Percentiles rank a stretch among this genome's conserved stretches.
phyloP scores from a whole-genome alignment of 2,329 filamentous ascomycete genomes.

The Trichoderma sp. region DNA sequence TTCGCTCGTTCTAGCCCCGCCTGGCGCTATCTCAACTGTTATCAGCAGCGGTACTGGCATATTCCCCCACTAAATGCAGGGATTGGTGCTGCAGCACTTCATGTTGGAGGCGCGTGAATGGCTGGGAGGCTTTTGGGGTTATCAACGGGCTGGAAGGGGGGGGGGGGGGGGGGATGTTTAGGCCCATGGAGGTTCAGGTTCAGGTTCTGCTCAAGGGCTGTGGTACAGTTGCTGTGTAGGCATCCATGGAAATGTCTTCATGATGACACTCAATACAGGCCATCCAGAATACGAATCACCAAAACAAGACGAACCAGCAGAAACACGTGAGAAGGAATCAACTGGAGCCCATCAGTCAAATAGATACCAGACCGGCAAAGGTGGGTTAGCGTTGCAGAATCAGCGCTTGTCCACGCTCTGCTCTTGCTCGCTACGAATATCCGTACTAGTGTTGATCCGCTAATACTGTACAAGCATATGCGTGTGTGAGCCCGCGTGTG shows the following conservation, averaged over 20 bases:
- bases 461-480: no score
- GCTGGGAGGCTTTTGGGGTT: neutral
- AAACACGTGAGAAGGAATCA: neutral
- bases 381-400: neutral
- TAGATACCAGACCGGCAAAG: neutral
- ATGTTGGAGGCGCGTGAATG: slow-evolving; percentile 11
- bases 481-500: neutral
- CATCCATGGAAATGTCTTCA: no score
- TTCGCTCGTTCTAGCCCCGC: slow-evolving; percentile 5
- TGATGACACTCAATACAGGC: neutral
- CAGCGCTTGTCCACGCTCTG: neutral
- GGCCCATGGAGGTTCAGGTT: neutral
- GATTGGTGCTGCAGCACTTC: slow-evolving; percentile 12
- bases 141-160: neutral
- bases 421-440: neutral
- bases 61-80: slow-evolving; percentile 14
- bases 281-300: neutral
- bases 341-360: neutral
- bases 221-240: no score
- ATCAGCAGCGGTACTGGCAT: neutral
- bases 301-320: neutral
- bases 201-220: neutral
- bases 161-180: neutral
- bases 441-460: neutral
- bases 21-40: slow-evolving; percentile 5